phyloP scores from a whole-genome alignment of 1,284 basidiomycete species.

The Inonotus hispidus region DNA sequence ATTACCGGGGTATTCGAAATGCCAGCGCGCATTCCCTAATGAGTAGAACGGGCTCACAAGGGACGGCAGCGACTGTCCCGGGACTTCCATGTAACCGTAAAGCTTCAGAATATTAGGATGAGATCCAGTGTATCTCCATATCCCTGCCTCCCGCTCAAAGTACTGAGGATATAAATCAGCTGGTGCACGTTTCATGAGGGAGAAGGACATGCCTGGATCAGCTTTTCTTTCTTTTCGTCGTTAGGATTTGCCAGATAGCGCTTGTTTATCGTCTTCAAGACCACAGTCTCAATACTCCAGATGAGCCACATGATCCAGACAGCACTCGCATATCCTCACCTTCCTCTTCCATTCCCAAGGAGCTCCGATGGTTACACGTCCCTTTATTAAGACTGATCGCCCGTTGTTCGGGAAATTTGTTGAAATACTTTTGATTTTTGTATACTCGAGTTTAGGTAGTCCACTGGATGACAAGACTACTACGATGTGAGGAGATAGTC shows the following conservation, averaged over 20 bases:
- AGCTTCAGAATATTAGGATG: conserved; percentile 3
- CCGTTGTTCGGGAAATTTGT: no score
- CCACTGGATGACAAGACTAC: no score
- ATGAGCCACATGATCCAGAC: background rate
- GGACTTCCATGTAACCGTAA: background rate
- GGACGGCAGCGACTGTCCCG: background rate
- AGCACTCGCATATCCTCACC: no score
- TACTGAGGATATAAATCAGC: background rate
- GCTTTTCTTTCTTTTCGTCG: background rate
- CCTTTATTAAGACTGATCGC: no score
- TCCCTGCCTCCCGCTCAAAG: conserved; percentile 1
- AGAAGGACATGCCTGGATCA: background rate
- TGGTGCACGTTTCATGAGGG: background rate
- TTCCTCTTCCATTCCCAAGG: no score
- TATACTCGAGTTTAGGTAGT: no score
- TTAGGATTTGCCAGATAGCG: background rate
- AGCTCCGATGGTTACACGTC: no score
- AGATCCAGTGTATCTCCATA: background rate
- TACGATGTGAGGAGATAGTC: no score
- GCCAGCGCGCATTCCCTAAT: background rate
- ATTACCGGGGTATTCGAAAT: background rate
- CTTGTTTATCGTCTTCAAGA: background rate
- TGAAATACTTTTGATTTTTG: no score
- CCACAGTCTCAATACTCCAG: background rate
- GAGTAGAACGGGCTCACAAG: background rate